A percentile compares a stretch with the other conserved stretches of the same genome.
These are phyloP conservation scores for Chaetomium fimeti DNA, from an alignment of 495 filamentous ascomycete species.

Conservation along the genomic window DNA sequence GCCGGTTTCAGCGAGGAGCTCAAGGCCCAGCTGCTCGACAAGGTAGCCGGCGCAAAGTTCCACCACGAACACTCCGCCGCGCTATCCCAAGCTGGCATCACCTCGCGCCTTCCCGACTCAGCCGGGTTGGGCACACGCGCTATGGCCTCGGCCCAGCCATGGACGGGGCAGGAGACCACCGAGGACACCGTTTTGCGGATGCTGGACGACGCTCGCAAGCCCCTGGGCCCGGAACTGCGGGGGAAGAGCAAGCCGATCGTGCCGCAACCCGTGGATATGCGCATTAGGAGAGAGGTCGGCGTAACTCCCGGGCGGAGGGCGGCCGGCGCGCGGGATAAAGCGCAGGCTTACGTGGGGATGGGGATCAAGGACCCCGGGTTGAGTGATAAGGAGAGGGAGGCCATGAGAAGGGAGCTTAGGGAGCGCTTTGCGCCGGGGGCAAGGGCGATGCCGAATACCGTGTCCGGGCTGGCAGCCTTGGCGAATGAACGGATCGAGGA, in stretches of 20 bases:
- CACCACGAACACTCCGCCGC: slow-evolving; percentile 65
- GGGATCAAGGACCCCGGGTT: slow-evolving; percentile 53
- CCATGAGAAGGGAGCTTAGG: slow-evolving; percentile 66
- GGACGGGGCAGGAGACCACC: slow-evolving; percentile 72
- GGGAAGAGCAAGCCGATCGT: slow-evolving; percentile 50
- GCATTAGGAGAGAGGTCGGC: slow-evolving; percentile 47
- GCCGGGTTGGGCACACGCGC: slow-evolving; percentile 72
- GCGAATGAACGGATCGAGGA: slow-evolving; percentile 95
- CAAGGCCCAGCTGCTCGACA: slow-evolving; percentile 69
- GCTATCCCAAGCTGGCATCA: slow-evolving; percentile 62
- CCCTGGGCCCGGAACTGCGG: slow-evolving; percentile 51
- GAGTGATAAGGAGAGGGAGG: slow-evolving; percentile 67
- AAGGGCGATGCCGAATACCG: slow-evolving; percentile 70
- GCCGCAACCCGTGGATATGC: slow-evolving; percentile 57
- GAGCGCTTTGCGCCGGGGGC: slow-evolving; percentile 75
- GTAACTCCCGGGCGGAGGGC: slow-evolving; percentile 56
- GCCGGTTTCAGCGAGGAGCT: slow-evolving; percentile 87
- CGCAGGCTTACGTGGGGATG: slow-evolving; percentile 65
- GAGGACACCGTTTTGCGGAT: slow-evolving; percentile 82
- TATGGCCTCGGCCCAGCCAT: slow-evolving; percentile 67
- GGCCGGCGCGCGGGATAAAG: slow-evolving; percentile 77
- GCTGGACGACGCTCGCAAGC: slow-evolving; percentile 80
- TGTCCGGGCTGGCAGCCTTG: slow-evolving; percentile 75
- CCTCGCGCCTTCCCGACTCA: slow-evolving; percentile 43
- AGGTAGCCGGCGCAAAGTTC: slow-evolving; percentile 69